A percentile compares a stretch with the other conserved stretches of the same genome.
phyloP scores from a whole-genome alignment of 805 yeast species.

The Candida pseudofarinosa region DNA sequence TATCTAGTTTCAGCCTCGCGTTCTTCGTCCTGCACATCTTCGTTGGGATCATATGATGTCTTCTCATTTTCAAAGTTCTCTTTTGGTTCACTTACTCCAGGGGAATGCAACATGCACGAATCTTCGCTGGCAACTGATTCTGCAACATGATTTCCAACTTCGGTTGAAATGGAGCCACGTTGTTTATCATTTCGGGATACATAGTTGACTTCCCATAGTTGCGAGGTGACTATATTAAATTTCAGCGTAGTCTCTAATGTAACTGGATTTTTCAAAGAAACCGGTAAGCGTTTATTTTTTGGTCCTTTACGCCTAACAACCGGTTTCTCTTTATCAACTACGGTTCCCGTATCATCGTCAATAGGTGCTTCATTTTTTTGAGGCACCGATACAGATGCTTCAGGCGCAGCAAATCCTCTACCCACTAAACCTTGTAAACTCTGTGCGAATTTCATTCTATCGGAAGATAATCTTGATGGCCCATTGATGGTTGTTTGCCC shows the following conservation, averaged over 20 bases:
- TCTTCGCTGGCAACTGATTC: too few species aligned
- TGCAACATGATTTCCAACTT: too few species aligned
- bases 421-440: slow-evolving; percentile 58
- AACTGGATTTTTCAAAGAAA: slow-evolving; percentile 43
- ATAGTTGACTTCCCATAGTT: slow-evolving; percentile 34
- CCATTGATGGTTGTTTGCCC: not conserved
- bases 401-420: slow-evolving; percentile 24
- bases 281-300: slow-evolving; percentile 66
- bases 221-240: slow-evolving; percentile 27
- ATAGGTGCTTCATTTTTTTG: slow-evolving; percentile 53
- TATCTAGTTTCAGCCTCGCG: too few species aligned
- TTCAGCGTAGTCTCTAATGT: slow-evolving; percentile 30
- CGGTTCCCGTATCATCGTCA: slow-evolving; percentile 6
- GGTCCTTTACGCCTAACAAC: slow-evolving; percentile 55
- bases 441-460: slow-evolving; percentile 48
- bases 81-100: too few species aligned
- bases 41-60: too few species aligned
- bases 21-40: too few species aligned
- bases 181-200: too few species aligned
- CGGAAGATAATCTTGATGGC: slow-evolving; percentile 26
- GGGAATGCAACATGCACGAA: too few species aligned
- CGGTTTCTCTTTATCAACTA: slow-evolving; percentile 1
- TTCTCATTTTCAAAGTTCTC: too few species aligned
- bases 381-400: slow-evolving; percentile 21
- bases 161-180: too few species aligned